Evolutionary conservation across 306 rosid genomes (phyloP), one percentile per base, ranked within the genome.

Genomic region (Acacia crassicarpa): DNA sequence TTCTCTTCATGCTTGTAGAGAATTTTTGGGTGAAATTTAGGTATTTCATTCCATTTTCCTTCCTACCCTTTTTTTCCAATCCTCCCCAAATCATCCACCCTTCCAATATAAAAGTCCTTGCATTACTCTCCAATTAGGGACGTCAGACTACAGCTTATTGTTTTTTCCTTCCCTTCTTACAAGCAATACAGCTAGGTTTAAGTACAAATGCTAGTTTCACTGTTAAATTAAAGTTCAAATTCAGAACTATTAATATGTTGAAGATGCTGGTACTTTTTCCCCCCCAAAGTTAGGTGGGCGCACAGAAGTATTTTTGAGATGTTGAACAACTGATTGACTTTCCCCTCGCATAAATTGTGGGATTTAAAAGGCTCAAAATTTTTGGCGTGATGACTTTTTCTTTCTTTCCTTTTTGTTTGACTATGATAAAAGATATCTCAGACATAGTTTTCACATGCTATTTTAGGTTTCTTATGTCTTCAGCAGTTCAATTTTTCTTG

Each of bases 381-480:
- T 70, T 48, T 70, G 5, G 56, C 75, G 44, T 69, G 17, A 41
- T 19, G 49, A 35, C 73, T 74, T 20, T 15, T 44, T n/a, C 5
- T 43, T n/a, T 54, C 5, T 43, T 30, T 54, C 45, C 41, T 23
- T 76, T 79, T 76, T 27, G 40, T 27, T 56, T 32, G 41, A 43
- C 62, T 19, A 27, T 40, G 62, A 77, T 67, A 45, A 69, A 53
- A 33, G 40, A 30, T 35, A 71, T 77, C 81, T 62, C 32, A 45
- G 38, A 44, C 75, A 45, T 71, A 41, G 38, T 54, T 76, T 77
- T 65, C 38, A 40, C 15, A 58, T 72, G 40, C 80, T 76, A 45
- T 53, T 69, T 69, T 25, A 78, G 68, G 56, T 80, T 32, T 80
- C 76, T 66, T 11, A 19, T 79, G 75, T 78, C 38, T 76, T 80